Conservation (phyloP, 2,329 filamentous ascomycete genomes). For the Cladophialophora carrionii region DNA sequence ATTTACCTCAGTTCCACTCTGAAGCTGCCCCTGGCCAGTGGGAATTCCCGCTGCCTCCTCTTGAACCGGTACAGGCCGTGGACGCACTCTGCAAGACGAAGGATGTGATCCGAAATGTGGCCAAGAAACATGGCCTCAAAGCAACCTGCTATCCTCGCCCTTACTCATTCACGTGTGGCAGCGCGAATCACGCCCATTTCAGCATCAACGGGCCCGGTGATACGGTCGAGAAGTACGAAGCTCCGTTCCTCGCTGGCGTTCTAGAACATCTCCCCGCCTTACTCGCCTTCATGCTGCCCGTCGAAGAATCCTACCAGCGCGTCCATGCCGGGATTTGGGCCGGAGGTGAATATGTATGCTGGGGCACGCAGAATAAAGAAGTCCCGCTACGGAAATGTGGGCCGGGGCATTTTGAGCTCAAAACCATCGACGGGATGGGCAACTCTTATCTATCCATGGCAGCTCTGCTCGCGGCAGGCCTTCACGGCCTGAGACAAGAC, state of each 20-base stretch:
- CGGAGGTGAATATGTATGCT: constrained; percentile 76
- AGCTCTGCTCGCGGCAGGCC: constrained; percentile 64
- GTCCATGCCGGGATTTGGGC: constrained; percentile 72
- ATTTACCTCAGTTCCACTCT: constrained; percentile 73
- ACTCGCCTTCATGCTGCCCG: constrained; percentile 70
- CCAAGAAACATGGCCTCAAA: constrained; percentile 63
- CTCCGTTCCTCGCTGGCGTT: constrained; percentile 71
- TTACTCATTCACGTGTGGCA: constrained; percentile 61
- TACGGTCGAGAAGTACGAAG: constrained; percentile 50
- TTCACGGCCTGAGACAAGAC: constrained; percentile 54
- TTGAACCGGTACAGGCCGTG: constrained; percentile 66
- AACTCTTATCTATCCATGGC: constrained; percentile 74
- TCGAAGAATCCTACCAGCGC: constrained; percentile 69
- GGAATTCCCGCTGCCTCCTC: constrained; percentile 71
- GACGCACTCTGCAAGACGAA: constrained; percentile 72
- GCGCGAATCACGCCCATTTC: constrained; percentile 70
- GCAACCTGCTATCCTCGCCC: constrained; percentile 77
- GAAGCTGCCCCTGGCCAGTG: constrained; percentile 76
- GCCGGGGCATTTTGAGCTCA: constrained; percentile 74
- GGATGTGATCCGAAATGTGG: constrained; percentile 68
- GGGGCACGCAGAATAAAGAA: constrained; percentile 82
- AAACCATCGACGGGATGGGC: constrained; percentile 75
- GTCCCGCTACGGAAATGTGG: constrained; percentile 70
- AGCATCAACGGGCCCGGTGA: constrained; percentile 59
- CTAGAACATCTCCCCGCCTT: constrained; percentile 67